Evolutionary conservation across 805 yeast genomes (phyloP), one percentile per base, ranked within the genome.

Genomic region (Pichia manshurica): DNA sequence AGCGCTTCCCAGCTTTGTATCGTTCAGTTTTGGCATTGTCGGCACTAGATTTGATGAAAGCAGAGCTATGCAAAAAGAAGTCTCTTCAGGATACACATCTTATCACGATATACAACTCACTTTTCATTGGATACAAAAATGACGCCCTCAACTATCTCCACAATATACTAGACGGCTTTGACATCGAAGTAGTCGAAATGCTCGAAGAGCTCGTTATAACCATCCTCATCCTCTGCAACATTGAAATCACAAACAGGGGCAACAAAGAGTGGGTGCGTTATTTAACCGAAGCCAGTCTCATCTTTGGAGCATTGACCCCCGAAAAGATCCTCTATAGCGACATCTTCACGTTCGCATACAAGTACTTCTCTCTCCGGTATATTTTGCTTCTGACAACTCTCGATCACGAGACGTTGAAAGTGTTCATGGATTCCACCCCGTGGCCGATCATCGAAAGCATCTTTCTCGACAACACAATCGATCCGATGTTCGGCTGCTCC

Each of bases 401-500:
- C 32, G 58, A 58, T 25, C 43, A 49, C 8, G 50, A 44, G 4
- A 53, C 51, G 17, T 47, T 62, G 15, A 37, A 40, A 0, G 37
- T 33, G 3, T 53, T 65, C 32, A 15, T 54, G 15, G 45, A 45
- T 1, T 23, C 45, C 5, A 56, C 58, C 32, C 59, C 61, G 5
- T 56, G 65, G 61, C 63, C 61, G 21, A 42, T 55, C 5, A 52
- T 65, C 3, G 58, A 51, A 8, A 23, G 32, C 3, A 52, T 63
- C 25, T 66, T 62, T 47, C 54, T 56, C n/a, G 49, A 40, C 33
- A 54, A 54, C 22, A 40, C 44, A 5, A 54, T 65, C 12, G 70
- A 66, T 42, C 63, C 63, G 34, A 56, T 65, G 61, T 58, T 62
- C 51, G 69, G 70, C 4, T 64, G 68, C 47, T 63, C 69, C 0